These are phyloP conservation scores for Chytriomyces sp. DNA, from an alignment of 192 early-diverging fungal species.

Conservation along the genomic window DNA sequence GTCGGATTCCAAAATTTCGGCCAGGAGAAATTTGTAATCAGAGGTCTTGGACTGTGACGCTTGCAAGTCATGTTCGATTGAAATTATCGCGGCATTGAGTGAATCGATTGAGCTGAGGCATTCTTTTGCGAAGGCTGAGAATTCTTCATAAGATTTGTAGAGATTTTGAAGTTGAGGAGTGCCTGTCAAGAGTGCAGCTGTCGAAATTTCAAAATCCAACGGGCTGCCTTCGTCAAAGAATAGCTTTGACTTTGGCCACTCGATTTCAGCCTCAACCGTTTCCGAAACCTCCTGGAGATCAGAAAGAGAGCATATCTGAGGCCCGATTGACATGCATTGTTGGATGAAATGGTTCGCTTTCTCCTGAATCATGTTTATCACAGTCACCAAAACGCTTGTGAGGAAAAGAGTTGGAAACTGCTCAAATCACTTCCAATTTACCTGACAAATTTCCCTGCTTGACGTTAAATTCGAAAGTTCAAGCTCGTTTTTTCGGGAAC, in stretches of 20 bases:
- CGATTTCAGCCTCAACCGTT: no score
- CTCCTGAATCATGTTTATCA: no score
- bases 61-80: background rate
- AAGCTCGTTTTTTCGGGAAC: conserved; percentile 13
- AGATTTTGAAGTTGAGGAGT: conserved; percentile 11
- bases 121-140: background rate
- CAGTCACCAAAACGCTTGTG: no score
- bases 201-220: conserved; percentile 17
- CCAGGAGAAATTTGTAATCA: background rate
- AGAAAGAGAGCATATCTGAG: no score
- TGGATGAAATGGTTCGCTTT: no score
- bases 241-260: no score
- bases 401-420: background rate
- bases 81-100: background rate
- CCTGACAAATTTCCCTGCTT: conserved; percentile 11
- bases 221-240: conserved; percentile 4
- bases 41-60: background rate
- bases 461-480: conserved; percentile 9
- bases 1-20: background rate
- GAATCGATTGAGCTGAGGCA: background rate
- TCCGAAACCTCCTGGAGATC: no score
- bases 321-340: no score
- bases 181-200: conserved; percentile 7
- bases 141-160: conserved; percentile 5
- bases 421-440: background rate